These are phyloP conservation scores for Pseudonitzschia delicatissima DNA, from an alignment of 108 stramenopile genomes.

Conservation along the genomic window DNA sequence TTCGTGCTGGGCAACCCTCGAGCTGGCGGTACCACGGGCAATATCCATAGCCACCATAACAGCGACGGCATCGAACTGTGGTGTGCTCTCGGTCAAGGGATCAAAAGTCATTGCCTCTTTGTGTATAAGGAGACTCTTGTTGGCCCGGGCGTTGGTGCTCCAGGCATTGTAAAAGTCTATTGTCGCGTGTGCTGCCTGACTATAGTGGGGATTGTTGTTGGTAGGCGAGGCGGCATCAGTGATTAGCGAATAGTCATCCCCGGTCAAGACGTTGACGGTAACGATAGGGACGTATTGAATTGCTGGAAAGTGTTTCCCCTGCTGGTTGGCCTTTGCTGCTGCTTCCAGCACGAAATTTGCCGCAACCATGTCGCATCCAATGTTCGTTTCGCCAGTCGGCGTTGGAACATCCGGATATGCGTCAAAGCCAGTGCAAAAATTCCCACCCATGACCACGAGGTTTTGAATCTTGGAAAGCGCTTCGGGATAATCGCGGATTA, in stretches of 20 bases:
- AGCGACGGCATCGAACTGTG: constrained; percentile 28
- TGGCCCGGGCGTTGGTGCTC: constrained; percentile 17
- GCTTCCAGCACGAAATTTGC: constrained; percentile 21
- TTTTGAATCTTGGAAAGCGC: constrained; percentile 21
- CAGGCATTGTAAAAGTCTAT: constrained; percentile 23
- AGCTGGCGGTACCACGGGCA: not conserved
- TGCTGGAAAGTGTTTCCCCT: not conserved
- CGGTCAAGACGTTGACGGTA: constrained; percentile 18
- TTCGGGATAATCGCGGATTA: constrained; percentile 24
- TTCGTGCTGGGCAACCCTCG: not conserved
- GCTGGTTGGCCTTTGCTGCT: not conserved
- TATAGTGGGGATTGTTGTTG: not conserved
- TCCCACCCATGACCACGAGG: constrained; percentile 35
- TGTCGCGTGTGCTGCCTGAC: constrained; percentile 8
- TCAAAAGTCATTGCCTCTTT: constrained; percentile 28
- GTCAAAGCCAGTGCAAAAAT: constrained; percentile 32
- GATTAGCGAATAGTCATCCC: constrained; percentile 22
- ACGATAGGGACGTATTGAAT: constrained; percentile 23
- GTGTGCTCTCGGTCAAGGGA: constrained; percentile 28
- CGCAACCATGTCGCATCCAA: constrained; percentile 22
- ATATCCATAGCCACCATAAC: constrained; percentile 33
- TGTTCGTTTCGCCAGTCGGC: constrained; percentile 28
- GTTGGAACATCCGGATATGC: constrained; percentile 25
- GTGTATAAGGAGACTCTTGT: constrained; percentile 15
- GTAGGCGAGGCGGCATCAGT: not conserved